phyloP scores from a whole-genome alignment of 139 green algal genomes.

The Chlorella sorokiniana region DNA sequence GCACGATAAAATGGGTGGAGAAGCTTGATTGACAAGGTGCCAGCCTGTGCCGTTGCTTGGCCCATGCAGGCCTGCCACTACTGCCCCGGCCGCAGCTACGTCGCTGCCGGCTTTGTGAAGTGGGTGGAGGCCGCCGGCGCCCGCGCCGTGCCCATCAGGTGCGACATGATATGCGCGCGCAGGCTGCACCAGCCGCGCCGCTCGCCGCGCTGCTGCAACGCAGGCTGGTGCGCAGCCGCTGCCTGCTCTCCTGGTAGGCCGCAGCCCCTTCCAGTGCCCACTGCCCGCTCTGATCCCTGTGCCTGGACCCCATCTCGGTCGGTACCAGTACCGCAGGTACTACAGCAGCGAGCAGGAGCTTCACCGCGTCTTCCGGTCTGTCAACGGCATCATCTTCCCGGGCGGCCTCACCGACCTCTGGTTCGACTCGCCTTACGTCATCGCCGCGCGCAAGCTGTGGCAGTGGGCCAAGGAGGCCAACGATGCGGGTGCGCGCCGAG shows the following conservation, averaged over 20 bases:
- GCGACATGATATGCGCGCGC: too few species aligned
- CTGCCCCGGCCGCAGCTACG: constrained; percentile 63
- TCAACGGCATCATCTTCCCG: constrained; percentile 83
- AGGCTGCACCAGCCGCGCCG: too few species aligned
- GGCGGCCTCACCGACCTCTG: constrained; percentile 84
- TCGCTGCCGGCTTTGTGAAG: constrained; percentile 76
- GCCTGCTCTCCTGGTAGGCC: too few species aligned
- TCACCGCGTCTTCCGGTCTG: constrained; percentile 72
- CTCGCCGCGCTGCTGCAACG: too few species aligned
- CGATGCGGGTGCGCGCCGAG: constrained; percentile 40
- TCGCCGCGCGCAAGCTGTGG: constrained; percentile 82
- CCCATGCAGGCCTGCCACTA: constrained; percentile 60
- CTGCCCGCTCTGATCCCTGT: too few species aligned
- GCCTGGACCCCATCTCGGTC: background rate
- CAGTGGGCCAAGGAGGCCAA: constrained; percentile 79
- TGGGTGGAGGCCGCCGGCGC: constrained; percentile 74
- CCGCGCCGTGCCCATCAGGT: constrained; percentile 69
- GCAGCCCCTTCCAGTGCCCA: background rate
- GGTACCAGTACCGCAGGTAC: constrained; percentile 29
- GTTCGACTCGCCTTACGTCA: constrained; percentile 81
- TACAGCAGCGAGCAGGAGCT: constrained; percentile 76
- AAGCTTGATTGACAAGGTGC: background rate
- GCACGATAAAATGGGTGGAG: too few species aligned
- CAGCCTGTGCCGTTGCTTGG: background rate
- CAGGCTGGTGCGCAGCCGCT: too few species aligned